phyloP scores from a whole-genome alignment of 495 filamentous ascomycete species.

The Bryoglossum gracile region DNA sequence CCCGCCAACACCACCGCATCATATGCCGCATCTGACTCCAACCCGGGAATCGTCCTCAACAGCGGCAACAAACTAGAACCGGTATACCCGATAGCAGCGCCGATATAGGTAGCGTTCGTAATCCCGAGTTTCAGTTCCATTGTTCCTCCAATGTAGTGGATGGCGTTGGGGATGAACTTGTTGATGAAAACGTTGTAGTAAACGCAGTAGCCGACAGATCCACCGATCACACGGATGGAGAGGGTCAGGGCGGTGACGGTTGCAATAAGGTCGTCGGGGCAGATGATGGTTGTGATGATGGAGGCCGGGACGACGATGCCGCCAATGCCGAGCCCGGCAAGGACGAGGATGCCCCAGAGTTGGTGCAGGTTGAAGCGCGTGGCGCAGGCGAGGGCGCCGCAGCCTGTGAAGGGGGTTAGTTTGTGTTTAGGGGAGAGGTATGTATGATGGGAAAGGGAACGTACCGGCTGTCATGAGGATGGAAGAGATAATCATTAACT shows the following conservation, averaged over 20 bases:
- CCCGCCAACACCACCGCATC: slow-evolving; percentile 54
- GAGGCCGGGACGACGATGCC: slow-evolving; percentile 68
- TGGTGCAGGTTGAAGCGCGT: slow-evolving; percentile 50
- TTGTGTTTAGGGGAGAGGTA: too few relatives aligned
- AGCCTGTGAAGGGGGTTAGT: slow-evolving; percentile 38
- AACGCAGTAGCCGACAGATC: slow-evolving; percentile 61
- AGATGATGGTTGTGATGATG: slow-evolving; percentile 69
- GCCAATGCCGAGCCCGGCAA: slow-evolving; percentile 67
- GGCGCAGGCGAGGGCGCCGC: slow-evolving; percentile 52
- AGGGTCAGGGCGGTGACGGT: slow-evolving; percentile 68
- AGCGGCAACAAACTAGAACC: slow-evolving; percentile 42
- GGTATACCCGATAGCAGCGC: slow-evolving; percentile 50
- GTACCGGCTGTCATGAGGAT: slow-evolving; percentile 51
- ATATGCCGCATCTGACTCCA: slow-evolving; percentile 46
- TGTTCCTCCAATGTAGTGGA: slow-evolving; percentile 35
- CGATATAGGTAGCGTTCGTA: slow-evolving; percentile 35
- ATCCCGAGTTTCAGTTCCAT: slow-evolving; percentile 41
- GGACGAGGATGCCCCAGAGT: slow-evolving; percentile 53
- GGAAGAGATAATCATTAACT: slow-evolving; percentile 55
- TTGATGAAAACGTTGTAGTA: slow-evolving; percentile 72
- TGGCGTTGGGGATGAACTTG: slow-evolving; percentile 52
- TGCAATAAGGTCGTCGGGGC: slow-evolving; percentile 66
- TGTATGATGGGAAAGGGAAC: neutral
- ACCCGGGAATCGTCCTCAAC: slow-evolving; percentile 42
- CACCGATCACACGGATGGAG: slow-evolving; percentile 64